Evolutionary conservation across 257 asterid genomes (phyloP), one percentile per base, ranked within the genome.

Genomic region (Capsicum baccatum): DNA sequence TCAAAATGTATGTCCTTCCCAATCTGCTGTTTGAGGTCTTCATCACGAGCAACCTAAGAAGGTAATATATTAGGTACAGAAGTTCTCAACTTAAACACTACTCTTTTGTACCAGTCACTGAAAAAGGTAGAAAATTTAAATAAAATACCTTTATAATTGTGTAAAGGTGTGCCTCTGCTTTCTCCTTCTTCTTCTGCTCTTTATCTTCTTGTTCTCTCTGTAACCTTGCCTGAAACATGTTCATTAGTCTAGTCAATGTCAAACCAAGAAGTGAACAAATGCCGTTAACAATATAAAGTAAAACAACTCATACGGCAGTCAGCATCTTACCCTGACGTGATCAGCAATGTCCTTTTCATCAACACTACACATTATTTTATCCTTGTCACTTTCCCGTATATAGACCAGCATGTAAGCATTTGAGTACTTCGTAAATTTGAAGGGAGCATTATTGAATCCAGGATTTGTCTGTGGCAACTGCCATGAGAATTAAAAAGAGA

Each of bases 371-470:
- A 96, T 92, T 81, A 94, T 96, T 90, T 94, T 94, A 87, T 93
- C 98, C 91, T 93, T 94, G 92, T 96, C 99, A 81, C 95, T 91
- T 86, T 90, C 97, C 85, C 99, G 93, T 85, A 96, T 94, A 89
- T 96, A 96, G 83, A 94, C 99, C 88, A 96, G 99, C 99, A 96
- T 96, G 93, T 96, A 96, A 47, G 99, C 99, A 88, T 96, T 96
- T 69, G 99, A 96, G 92, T 92, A 94, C 88, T 96, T 96, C 9
- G 99, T 94, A 88, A 96, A 96, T 90, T 94, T 94, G 62, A 96
- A 93, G 8, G 99, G 99, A 57, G 98, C 83, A 85, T 92, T 93
- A 85, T 96, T 94, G 92, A 92, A 94, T 85, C 99, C 99, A 83
- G 99, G 99, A 92, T 96, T 96, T 81, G 98, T 89, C 83, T 92